Evolutionary conservation across 1,284 basidiomycete species (phyloP).

Genomic region (Fereydounia khargensis): DNA sequence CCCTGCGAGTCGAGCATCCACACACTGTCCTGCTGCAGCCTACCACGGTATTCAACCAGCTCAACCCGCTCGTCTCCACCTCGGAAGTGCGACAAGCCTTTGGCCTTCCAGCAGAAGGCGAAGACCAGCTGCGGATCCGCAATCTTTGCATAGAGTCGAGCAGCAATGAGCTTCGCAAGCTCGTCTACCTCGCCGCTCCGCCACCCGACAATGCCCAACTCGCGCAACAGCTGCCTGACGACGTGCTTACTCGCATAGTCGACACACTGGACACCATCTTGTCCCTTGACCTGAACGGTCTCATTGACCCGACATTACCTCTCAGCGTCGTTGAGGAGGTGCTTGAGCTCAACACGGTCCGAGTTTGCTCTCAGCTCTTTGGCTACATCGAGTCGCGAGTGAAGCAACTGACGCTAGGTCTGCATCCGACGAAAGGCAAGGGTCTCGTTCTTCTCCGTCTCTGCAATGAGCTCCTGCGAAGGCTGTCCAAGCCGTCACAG

Average conservation of each 20-base stretch:
- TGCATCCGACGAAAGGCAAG: conserved; percentile 81
- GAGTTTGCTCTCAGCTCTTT: conserved; percentile 38
- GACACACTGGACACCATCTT: conserved; percentile 40
- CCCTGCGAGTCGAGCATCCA: conserved; percentile 5
- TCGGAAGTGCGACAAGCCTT: conserved; percentile 5
- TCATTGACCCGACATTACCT: conserved; percentile 35
- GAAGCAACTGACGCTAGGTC: conserved; percentile 51
- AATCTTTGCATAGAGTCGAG: conserved; percentile 27
- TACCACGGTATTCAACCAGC: conserved; percentile 2
- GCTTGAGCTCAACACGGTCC: conserved; percentile 34
- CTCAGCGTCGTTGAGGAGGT: conserved; percentile 39
- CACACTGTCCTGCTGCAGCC: conserved; percentile 9
- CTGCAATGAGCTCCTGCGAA: conserved; percentile 78
- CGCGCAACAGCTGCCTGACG: background rate
- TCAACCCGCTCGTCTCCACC: conserved; percentile 6
- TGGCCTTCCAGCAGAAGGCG: conserved; percentile 6
- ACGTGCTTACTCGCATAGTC: conserved; percentile 5
- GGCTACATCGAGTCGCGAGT: conserved; percentile 37
- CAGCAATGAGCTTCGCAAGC: conserved; percentile 32
- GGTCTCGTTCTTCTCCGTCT: conserved; percentile 77
- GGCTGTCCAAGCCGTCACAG: conserved; percentile 77
- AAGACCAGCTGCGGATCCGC: conserved; percentile 9
- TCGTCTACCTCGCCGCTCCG: conserved; percentile 2
- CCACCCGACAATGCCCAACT: background rate
- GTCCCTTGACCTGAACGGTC: conserved; percentile 16